phyloP scores from a whole-genome alignment of 2,329 filamentous ascomycete genomes.

The Apiospora sp. region DNA sequence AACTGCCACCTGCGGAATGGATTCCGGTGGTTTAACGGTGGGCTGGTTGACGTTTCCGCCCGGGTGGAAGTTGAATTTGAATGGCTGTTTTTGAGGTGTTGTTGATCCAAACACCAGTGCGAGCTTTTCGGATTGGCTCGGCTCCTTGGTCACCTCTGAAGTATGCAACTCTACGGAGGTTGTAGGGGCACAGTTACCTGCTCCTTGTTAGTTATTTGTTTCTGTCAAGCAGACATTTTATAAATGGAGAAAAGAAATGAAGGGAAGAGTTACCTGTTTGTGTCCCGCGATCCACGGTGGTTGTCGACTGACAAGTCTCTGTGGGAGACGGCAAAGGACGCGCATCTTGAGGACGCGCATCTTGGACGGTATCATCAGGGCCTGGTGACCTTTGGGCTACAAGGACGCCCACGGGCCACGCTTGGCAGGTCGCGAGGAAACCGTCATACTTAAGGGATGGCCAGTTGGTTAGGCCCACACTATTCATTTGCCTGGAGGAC shows the following conservation, averaged over 20 bases:
- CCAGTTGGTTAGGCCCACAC: neutral
- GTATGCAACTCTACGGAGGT: neutral
- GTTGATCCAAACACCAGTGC: neutral
- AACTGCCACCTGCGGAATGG: neutral
- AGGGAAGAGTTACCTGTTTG: neutral
- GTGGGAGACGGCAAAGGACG: no score
- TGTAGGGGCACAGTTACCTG: neutral
- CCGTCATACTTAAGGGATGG: neutral
- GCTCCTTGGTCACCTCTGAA: neutral
- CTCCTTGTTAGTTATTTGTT: no score
- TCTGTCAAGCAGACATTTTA: no score
- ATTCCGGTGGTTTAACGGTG: no score
- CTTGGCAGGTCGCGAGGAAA: neutral
- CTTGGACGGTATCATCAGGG: neutral
- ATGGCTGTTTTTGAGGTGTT: neutral
- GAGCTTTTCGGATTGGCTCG: neutral
- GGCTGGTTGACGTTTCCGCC: neutral
- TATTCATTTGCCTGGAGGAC: neutral
- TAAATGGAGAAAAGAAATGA: no score
- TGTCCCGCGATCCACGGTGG: neutral
- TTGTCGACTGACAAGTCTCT: neutral
- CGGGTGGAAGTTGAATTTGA: neutral
- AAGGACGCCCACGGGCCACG: neutral
- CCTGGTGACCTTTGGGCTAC: neutral
- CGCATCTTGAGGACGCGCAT: neutral